A percentile compares a stretch with the other conserved stretches of the same genome.
These are phyloP conservation scores for Cercospora sojina DNA, from an alignment of 2,329 filamentous ascomycete species.

Conservation along the genomic window DNA sequence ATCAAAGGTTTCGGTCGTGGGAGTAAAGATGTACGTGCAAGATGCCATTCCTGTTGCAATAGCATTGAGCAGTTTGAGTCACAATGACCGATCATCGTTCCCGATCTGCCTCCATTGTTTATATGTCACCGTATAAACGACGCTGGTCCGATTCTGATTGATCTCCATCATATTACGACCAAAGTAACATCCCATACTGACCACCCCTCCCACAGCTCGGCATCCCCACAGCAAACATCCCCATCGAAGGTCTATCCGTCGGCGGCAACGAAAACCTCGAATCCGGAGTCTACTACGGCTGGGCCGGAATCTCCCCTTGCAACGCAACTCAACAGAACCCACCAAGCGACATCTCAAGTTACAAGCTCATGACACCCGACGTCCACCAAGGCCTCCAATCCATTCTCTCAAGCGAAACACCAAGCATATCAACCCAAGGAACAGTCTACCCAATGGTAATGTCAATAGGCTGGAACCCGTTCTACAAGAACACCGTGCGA, in stretches of 20 bases:
- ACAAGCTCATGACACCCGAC: conserved; percentile 29
- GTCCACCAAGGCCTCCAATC: conserved; percentile 23
- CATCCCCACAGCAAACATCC: conserved; percentile 92
- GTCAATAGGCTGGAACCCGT: conserved; percentile 95
- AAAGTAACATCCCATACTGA: not conserved
- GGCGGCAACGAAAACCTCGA: conserved; percentile 61
- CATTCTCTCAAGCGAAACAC: conserved; percentile 13
- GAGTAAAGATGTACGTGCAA: conserved; percentile 71
- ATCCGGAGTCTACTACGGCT: conserved; percentile 92
- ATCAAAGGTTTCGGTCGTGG: conserved; percentile 92
- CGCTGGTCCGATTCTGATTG: not conserved
- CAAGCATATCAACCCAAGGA: conserved; percentile 23
- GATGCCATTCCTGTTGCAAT: not conserved
- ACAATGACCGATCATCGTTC: not conserved
- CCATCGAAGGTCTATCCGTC: conserved; percentile 67
- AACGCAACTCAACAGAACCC: conserved; percentile 30
- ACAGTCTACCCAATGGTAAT: conserved; percentile 81
- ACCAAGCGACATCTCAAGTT: conserved; percentile 25
- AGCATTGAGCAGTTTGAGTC: not conserved
- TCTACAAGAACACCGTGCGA: conserved; percentile 86
- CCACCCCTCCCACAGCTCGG: conserved; percentile 62
- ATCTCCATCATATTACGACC: not conserved
- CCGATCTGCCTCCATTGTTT: not conserved
- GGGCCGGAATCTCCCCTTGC: conserved; percentile 63
- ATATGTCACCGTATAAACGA: not conserved